Percentiles rank a stretch among this genome's conserved stretches.
Conservation (phyloP, 1,139 yeast genomes). For the Protomyces pachydermus region DNA sequence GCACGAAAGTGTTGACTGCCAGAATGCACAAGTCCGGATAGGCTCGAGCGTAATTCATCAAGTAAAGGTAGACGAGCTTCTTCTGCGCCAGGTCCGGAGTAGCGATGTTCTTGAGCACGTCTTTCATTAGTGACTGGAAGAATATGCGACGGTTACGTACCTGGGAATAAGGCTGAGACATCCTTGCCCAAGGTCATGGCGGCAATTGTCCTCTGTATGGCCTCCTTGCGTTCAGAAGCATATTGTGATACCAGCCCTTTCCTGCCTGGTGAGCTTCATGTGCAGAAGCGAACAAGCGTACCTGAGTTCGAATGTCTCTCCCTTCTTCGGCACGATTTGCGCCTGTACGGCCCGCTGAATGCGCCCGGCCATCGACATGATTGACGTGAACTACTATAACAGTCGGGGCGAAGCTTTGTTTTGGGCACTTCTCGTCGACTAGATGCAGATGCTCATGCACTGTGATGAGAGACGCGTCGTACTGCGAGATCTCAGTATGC, state of each 20-base stretch:
- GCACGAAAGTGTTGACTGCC: slow-evolving; percentile 94
- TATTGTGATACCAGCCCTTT: slow-evolving; percentile 91
- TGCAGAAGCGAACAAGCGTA: background rate
- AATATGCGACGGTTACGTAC: background rate
- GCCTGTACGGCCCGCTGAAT: background rate
- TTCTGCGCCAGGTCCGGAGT: slow-evolving; percentile 96
- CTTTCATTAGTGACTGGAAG: slow-evolving; percentile 37
- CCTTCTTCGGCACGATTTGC: slow-evolving; percentile 22
- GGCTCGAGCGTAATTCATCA: slow-evolving; percentile 95
- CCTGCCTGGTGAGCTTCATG: slow-evolving; percentile 38
- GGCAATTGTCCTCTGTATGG: slow-evolving; percentile 91
- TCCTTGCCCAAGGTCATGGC: slow-evolving; percentile 99
- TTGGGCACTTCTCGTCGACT: no score
- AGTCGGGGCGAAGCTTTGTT: no score
- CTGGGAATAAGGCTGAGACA: slow-evolving; percentile 85
- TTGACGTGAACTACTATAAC: background rate
- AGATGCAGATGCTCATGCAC: no score
- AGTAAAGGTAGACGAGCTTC: slow-evolving; percentile 85
- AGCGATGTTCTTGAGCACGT: slow-evolving; percentile 91
- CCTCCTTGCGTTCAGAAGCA: slow-evolving; percentile 85
- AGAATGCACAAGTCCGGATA: slow-evolving; percentile 93
- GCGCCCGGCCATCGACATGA: background rate
- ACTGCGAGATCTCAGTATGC: no score
- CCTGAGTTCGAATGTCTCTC: slow-evolving; percentile 28
- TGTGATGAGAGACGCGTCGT: no score